These are phyloP conservation scores for Onygenales sp. DNA, from an alignment of 2,329 filamentous ascomycete species.

Conservation along the genomic window DNA sequence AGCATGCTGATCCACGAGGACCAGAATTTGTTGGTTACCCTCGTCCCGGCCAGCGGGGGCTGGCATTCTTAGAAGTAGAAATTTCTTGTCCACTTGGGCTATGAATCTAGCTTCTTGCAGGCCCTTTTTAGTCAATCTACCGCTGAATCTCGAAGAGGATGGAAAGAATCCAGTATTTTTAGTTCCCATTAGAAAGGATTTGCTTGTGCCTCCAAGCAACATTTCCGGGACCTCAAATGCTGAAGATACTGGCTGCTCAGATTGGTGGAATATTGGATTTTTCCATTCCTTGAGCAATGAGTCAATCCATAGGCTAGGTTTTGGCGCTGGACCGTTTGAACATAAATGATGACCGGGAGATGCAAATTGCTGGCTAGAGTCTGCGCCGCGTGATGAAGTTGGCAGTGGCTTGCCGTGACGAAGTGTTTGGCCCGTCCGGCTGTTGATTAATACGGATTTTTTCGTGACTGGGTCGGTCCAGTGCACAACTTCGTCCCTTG, in stretches of 20 bases:
- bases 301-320: slow-evolving; percentile 46
- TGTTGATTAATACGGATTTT: slow-evolving; percentile 22
- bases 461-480: slow-evolving; percentile 56
- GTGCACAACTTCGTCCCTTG: slow-evolving; percentile 20
- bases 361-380: slow-evolving; percentile 7
- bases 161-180: not conserved
- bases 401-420: slow-evolving; percentile 7
- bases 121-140: slow-evolving; percentile 49
- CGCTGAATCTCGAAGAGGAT: slow-evolving; percentile 3
- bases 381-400: slow-evolving; percentile 9
- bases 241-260: slow-evolving; percentile 35
- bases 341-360: not conserved
- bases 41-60: not conserved
- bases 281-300: slow-evolving; percentile 57
- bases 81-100: slow-evolving; percentile 81
- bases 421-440: slow-evolving; percentile 25
- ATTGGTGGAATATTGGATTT: slow-evolving; percentile 62
- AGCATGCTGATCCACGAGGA: slow-evolving; percentile 87
- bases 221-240: slow-evolving; percentile 17
- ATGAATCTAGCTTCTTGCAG: slow-evolving; percentile 57
- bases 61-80: slow-evolving; percentile 57
- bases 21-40: slow-evolving; percentile 38
- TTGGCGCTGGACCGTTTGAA: not conserved
- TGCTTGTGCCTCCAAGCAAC: not conserved
- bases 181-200: not conserved